phyloP scores from a whole-genome alignment of 2,329 filamentous ascomycete genomes.

The Fulvia fulva region DNA sequence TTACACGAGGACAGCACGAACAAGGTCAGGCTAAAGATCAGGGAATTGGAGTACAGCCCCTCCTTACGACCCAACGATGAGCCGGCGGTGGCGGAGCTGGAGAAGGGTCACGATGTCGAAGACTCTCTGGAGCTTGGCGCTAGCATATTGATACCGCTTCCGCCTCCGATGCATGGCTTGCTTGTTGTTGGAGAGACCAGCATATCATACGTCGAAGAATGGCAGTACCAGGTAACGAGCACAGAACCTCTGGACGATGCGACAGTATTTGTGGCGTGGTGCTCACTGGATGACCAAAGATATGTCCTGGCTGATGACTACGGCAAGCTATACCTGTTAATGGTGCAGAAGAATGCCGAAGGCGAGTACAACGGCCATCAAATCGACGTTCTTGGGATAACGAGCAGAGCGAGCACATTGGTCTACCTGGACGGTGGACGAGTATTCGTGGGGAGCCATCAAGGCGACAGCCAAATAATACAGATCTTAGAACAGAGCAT shows the following conservation, averaged over 20 bases:
- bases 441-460: constrained; percentile 86
- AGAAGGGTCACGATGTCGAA: constrained; percentile 45
- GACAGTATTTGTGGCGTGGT: constrained; percentile 89
- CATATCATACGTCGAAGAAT: constrained; percentile 78
- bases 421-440: constrained; percentile 71
- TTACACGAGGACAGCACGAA: constrained; percentile 61
- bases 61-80: constrained; percentile 43
- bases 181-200: constrained; percentile 58
- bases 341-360: constrained; percentile 62
- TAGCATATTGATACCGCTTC: constrained; percentile 59
- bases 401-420: constrained; percentile 71
- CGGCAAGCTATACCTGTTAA: constrained; percentile 78
- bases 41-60: constrained; percentile 51
- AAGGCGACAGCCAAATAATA: constrained; percentile 85
- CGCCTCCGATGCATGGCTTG: constrained; percentile 51
- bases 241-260: constrained; percentile 65
- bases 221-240: constrained; percentile 61
- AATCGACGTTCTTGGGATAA: constrained; percentile 62
- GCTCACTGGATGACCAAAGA: constrained; percentile 71
- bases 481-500: constrained; percentile 56
- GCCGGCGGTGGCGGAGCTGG: constrained; percentile 50
- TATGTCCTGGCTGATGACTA: constrained; percentile 94
- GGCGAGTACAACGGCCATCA: constrained; percentile 69
- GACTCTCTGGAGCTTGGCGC: constrained; percentile 56
- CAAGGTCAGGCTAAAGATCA: constrained; percentile 52